phyloP scores from a whole-genome alignment of 371 early-diverging fungal genomes.

The Rhizopus delemar region DNA sequence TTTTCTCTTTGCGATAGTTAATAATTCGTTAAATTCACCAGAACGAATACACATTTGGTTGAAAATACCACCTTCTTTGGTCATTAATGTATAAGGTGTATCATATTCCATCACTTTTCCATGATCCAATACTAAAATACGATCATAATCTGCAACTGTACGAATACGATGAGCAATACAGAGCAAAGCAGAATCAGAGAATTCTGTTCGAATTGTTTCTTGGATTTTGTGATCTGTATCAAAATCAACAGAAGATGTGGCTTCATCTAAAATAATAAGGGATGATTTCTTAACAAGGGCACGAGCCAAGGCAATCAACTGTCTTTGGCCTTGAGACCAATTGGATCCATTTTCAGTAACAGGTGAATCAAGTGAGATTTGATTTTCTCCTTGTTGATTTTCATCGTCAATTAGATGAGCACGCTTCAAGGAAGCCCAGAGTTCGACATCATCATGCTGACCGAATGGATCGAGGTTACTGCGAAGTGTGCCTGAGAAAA shows the following conservation, averaged over 20 bases:
- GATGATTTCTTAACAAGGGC: slow-evolving; percentile 75
- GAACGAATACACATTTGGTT: slow-evolving; percentile 69
- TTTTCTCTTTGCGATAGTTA: slow-evolving; percentile 37
- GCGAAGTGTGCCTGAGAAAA: slow-evolving; percentile 80
- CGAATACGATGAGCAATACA: slow-evolving; percentile 83
- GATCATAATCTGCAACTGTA: slow-evolving; percentile 91
- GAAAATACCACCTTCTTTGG: slow-evolving; percentile 56
- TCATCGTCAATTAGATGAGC: slow-evolving; percentile 65
- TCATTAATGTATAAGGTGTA: slow-evolving; percentile 62
- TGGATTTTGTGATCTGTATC: slow-evolving; percentile 79
- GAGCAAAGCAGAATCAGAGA: slow-evolving; percentile 64
- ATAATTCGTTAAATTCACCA: slow-evolving; percentile 57
- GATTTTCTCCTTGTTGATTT: slow-evolving; percentile 36
- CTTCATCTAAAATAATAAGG: slow-evolving; percentile 86
- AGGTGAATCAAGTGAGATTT: slow-evolving; percentile 60
- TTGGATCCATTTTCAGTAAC: slow-evolving; percentile 77
- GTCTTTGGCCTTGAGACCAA: slow-evolving; percentile 87
- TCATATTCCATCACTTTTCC: slow-evolving; percentile 81
- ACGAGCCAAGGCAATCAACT: slow-evolving; percentile 85
- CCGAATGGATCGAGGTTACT: slow-evolving; percentile 80
- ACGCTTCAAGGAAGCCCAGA: slow-evolving; percentile 77
- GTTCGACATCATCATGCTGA: slow-evolving; percentile 66
- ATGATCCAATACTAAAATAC: slow-evolving; percentile 80
- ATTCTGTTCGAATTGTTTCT: slow-evolving; percentile 75
- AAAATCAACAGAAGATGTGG: slow-evolving; percentile 80